Base-by-base conservation (phyloP, 345 rosid genomes). In the Gossypium raimondii region DNA sequence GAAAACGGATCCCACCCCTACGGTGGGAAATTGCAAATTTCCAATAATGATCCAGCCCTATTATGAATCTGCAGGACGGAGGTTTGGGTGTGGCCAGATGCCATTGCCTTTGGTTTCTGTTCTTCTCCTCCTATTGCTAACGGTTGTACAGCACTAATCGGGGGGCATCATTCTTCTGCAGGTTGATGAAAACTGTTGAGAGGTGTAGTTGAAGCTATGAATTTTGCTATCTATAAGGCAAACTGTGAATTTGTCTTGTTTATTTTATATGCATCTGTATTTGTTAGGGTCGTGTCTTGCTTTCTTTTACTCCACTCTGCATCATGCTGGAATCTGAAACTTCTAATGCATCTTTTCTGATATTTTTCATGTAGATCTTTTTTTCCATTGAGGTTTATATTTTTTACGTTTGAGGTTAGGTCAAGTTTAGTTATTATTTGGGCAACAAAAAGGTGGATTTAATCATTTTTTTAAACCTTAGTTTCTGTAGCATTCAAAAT, bases 41-140 rank as follows among this genome's bases (percentile, higher is more conserved):
- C 80, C 72, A 70, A 75, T 87, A 25, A 93, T 89, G 93, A 86
- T 93, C 14, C 82, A 88, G 82, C 97, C 94, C 0, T 93, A 95
- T 75, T 86, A 91, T 29, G 90, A 84, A 59, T 86, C 82, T 29
- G 85, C 89, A 2, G 72, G 18, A 12, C 38, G 56, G 45, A 66
- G 50, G 64, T 16, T 29, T 18, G 80, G 84, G 13, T 57, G 24
- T 66, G 67, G 55, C 3, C 69, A 25, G 57, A 77, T 73, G 70
- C 52, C 68, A 11, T 3, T 78, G 17, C 62, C 78, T 68, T 75
- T 75, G 67, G 34, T 79, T 75, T 75, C 73, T 18, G 74, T 78
- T 53, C 51, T 87, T 18, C 50, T 80, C 47, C 58, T 84, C 29
- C 67, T 86, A 58, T 59, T 81, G 80, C 81, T 87, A 41, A 67